A percentile compares a stretch with the other conserved stretches of the same genome.
Conservation (phyloP, 1,139 yeast genomes). For the Blastobotrys raffinosifermentans region DNA sequence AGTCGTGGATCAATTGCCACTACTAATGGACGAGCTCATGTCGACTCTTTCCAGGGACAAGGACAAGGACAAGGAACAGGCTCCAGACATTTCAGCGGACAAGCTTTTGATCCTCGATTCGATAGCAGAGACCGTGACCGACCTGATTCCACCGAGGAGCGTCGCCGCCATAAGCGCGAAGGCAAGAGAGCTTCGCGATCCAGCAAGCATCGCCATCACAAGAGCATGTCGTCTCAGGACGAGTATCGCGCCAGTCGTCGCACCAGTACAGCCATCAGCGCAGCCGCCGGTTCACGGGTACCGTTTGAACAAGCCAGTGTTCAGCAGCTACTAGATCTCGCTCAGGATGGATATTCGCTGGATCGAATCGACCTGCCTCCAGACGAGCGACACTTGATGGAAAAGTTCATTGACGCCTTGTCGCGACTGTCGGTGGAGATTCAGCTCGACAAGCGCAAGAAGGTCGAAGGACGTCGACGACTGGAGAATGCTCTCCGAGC, state of each 20-base stretch:
- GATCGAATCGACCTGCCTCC: conserved; percentile 66
- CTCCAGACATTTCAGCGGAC: too few species aligned
- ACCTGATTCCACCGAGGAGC: too few species aligned
- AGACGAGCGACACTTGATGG: conserved; percentile 73
- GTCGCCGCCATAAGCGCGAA: not conserved
- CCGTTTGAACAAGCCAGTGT: conserved; percentile 27
- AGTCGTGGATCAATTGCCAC: too few species aligned
- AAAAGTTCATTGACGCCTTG: conserved; percentile 77
- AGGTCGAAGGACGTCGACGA: conserved; percentile 73
- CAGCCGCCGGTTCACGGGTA: not conserved
- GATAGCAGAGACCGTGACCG: too few species aligned
- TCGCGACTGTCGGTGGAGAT: conserved; percentile 84
- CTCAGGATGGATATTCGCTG: conserved; percentile 44
- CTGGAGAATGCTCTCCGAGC: conserved; percentile 76
- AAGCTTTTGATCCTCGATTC: too few species aligned
- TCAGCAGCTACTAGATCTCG: conserved; percentile 23
- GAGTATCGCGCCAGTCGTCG: conserved; percentile 2
- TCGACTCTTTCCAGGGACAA: conserved; percentile 9
- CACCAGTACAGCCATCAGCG: not conserved
- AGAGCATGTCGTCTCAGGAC: too few species aligned
- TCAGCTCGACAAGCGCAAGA: conserved; percentile 73
- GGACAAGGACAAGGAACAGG: not conserved
- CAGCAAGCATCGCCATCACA: too few species aligned
- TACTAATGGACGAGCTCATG: conserved; percentile 9
- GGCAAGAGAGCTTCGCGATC: not conserved